phyloP scores from a whole-genome alignment of 1,139 yeast species.

The Kodamaea plutei region DNA sequence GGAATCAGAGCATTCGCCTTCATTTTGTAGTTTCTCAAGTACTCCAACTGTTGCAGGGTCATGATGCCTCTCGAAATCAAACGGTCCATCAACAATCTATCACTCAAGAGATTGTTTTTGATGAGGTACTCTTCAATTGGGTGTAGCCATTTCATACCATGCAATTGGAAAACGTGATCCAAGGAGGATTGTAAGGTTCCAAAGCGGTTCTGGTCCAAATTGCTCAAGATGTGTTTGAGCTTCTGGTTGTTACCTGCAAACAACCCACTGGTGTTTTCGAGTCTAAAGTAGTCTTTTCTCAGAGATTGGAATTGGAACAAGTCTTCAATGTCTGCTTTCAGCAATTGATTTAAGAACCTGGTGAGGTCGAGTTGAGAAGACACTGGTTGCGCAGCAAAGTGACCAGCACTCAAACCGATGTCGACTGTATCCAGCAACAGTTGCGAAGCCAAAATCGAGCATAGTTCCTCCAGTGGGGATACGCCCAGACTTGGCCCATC shows the following conservation, averaged over 20 bases:
- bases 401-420: conserved; percentile 5
- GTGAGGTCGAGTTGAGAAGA: neutral
- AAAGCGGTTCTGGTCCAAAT: conserved; percentile 4
- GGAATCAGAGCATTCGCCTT: conserved; percentile 17
- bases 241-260: conserved; percentile 1
- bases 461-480: conserved; percentile 2
- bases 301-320: conserved; percentile 5
- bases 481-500: too few species aligned
- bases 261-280: conserved; percentile 1
- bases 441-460: neutral
- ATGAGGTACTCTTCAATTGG: conserved; percentile 6
- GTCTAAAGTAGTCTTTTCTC: conserved; percentile 6
- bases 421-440: neutral
- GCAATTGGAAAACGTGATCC: conserved; percentile 4
- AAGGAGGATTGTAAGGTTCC: conserved; percentile 8
- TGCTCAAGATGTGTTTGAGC: conserved; percentile 1
- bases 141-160: conserved; percentile 7
- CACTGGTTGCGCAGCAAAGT: conserved; percentile 4
- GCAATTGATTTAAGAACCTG: neutral
- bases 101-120: conserved; percentile 1
- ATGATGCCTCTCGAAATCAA: conserved; percentile 4
- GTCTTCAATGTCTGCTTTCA: conserved; percentile 1
- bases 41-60: conserved; percentile 5
- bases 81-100: conserved; percentile 2
- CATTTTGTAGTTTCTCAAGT: conserved; percentile 4